phyloP scores from a whole-genome alignment of 148 eudicot species.

The Nepenthes mirabilis region DNA sequence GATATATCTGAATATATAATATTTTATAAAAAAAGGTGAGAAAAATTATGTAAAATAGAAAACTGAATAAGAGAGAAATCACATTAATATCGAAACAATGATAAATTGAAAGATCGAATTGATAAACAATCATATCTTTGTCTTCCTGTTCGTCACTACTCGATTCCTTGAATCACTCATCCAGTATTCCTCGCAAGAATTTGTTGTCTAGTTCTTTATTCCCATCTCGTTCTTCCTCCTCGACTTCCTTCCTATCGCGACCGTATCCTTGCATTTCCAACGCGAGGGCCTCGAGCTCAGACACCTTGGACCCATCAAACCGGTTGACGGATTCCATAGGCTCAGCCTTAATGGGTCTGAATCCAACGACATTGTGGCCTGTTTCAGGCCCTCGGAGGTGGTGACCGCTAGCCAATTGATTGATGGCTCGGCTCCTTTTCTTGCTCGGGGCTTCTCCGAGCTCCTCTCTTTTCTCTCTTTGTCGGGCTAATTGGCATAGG shows the following conservation, averaged over 20 bases:
- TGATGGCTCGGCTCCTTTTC: constrained; percentile 33
- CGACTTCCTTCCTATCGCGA: constrained; percentile 18
- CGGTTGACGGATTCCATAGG: constrained; percentile 16
- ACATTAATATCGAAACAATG: too few species aligned
- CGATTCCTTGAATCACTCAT: constrained; percentile 25
- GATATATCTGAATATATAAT: too few species aligned
- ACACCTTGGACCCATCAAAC: constrained; percentile 14
- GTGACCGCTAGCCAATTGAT: constrained; percentile 4
- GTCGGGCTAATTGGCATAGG: constrained; percentile 23
- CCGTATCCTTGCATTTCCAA: constrained; percentile 49
- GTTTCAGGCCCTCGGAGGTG: neutral
- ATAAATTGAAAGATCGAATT: too few species aligned
- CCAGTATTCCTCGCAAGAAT: constrained; percentile 44
- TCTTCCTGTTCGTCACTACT: constrained; percentile 10
- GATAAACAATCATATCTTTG: constrained; percentile 1
- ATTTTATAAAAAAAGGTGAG: too few species aligned
- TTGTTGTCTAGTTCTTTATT: constrained; percentile 36
- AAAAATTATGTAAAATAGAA: too few species aligned
- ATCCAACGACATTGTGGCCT: neutral
- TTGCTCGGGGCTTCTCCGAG: constrained; percentile 31
- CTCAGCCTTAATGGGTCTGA: constrained; percentile 18
- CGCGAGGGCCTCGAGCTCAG: constrained; percentile 51
- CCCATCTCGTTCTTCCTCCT: constrained; percentile 10
- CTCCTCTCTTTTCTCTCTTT: constrained; percentile 27
- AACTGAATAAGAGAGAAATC: too few species aligned